Evolutionary conservation across 805 yeast genomes (phyloP), one percentile per base, ranked within the genome.

Genomic region (Candida patagonica): DNA sequence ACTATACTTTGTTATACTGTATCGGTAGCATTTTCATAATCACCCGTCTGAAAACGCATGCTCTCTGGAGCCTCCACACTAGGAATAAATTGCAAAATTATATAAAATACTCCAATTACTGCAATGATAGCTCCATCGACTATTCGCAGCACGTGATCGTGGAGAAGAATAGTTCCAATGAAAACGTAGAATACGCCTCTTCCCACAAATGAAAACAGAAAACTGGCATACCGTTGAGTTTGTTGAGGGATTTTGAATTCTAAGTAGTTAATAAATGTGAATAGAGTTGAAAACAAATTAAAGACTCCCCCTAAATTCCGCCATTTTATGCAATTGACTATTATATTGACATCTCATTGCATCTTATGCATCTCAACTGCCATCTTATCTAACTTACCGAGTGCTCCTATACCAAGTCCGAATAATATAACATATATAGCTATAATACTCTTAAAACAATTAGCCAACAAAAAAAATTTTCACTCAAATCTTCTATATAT

Each of bases 1-100:
- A n/a, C n/a, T n/a, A n/a, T n/a, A n/a, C n/a, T n/a, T n/a, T n/a
- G n/a, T 36, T 51, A 55, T 6, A 55, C 45, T n/a, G 58, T 53
- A 34, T 55, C 60, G 20, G 51, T 43, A 33, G 53, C 55, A 32
- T 53, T 42, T 43, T 60, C 63, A 30, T 50, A 49, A 32, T 60
- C 67, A n/a, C 67, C 67, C 15, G 38, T 42, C 25, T 38, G 40
- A 21, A 40, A 22, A 67, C 77, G 27, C 83, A 86, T 84, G 61
- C 80, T 84, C 42, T 74, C 81, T 15, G 95, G 96, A 22, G 87
- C 80, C 39, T 82, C 78, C 30, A 84, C 66, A 44, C 81, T 73
- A 15, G 88, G 86, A 21, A 82, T 60, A 37, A 80, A 79, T 59
- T 85, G 92, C 52, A 85, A 68, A 1, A 62, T 73, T 36, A 70